phyloP scores from a whole-genome alignment of 345 rosid genomes.

The Abelmoschus esculentus region DNA sequence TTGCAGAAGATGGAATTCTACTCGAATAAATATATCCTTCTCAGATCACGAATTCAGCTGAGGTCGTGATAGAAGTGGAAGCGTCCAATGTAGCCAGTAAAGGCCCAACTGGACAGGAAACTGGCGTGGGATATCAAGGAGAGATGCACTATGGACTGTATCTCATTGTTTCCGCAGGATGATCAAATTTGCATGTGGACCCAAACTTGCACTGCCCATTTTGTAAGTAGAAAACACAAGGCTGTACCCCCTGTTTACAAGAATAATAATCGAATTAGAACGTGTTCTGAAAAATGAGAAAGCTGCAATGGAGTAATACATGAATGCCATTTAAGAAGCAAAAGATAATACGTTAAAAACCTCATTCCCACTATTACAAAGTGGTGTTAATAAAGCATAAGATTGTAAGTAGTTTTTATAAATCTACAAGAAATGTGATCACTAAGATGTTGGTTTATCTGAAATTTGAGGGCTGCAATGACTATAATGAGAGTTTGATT shows the following conservation, averaged over 20 bases:
- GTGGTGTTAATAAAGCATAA: too few species aligned
- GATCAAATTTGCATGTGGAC: constrained; percentile 57
- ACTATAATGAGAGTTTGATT: not conserved
- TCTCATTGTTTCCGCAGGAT: constrained; percentile 51
- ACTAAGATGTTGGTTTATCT: not conserved
- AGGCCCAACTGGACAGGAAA: constrained; percentile 58
- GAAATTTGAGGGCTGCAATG: not conserved
- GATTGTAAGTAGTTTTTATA: too few species aligned
- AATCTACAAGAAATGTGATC: not conserved
- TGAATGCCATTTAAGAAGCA: not conserved
- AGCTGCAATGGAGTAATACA: not conserved
- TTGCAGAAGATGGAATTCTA: constrained; percentile 40
- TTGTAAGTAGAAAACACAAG: constrained; percentile 45
- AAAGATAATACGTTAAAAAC: not conserved
- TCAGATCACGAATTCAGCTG: constrained; percentile 38
- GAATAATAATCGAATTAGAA: not conserved
- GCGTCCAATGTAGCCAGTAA: constrained; percentile 47
- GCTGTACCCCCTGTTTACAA: constrained; percentile 38
- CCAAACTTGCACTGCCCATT: constrained; percentile 51
- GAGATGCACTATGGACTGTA: constrained; percentile 61
- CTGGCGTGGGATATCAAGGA: constrained; percentile 53
- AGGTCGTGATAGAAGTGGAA: constrained; percentile 42
- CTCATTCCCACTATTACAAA: too few species aligned
- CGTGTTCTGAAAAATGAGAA: not conserved
- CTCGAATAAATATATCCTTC: constrained; percentile 35